Conservation (phyloP, 2,329 filamentous ascomycete species). For the Paecilomyces sp. region DNA sequence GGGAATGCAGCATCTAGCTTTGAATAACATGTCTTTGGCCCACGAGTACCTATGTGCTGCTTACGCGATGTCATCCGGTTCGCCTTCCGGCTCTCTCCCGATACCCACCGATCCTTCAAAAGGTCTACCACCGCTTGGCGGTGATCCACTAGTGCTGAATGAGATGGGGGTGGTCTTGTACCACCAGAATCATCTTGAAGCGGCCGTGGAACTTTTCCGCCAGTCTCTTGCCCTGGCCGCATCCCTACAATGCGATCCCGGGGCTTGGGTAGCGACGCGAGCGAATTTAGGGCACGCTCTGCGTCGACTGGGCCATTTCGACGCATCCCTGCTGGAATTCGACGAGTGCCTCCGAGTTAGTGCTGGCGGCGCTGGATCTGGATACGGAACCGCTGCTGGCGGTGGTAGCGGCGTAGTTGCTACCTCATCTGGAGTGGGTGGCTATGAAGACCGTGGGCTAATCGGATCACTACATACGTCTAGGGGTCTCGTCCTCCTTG, state of each 20-base stretch:
- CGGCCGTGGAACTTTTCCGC: conserved; percentile 70
- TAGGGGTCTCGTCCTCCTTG: conserved; percentile 73
- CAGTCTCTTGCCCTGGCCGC: conserved; percentile 70
- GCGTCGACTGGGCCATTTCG: conserved; percentile 61
- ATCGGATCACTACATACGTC: conserved; percentile 41
- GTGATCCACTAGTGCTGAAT: conserved; percentile 83
- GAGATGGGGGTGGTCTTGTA: conserved; percentile 96
- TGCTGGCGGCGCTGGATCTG: conserved; percentile 63
- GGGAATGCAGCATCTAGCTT: conserved; percentile 94
- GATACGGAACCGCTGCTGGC: conserved; percentile 61
- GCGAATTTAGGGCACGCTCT: conserved; percentile 88
- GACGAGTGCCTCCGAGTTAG: conserved; percentile 80
- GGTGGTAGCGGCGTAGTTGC: conserved; percentile 27
- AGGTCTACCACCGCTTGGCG: conserved; percentile 22
- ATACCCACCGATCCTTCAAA: conserved; percentile 16
- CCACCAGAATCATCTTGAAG: conserved; percentile 71
- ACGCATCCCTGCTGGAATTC: conserved; percentile 71
- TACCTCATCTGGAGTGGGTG: conserved; percentile 33
- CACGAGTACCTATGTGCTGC: conserved; percentile 92
- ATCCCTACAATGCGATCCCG: conserved; percentile 73
- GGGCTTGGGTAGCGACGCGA: conserved; percentile 74
- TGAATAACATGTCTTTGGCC: conserved; percentile 90
- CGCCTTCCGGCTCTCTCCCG: conserved; percentile 20
- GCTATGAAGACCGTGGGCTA: conserved; percentile 41
- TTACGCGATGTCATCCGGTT: conserved; percentile 52